These are phyloP conservation scores for Boechera retrofracta DNA, from an alignment of 345 rosid genomes.

Conservation along the genomic window DNA sequence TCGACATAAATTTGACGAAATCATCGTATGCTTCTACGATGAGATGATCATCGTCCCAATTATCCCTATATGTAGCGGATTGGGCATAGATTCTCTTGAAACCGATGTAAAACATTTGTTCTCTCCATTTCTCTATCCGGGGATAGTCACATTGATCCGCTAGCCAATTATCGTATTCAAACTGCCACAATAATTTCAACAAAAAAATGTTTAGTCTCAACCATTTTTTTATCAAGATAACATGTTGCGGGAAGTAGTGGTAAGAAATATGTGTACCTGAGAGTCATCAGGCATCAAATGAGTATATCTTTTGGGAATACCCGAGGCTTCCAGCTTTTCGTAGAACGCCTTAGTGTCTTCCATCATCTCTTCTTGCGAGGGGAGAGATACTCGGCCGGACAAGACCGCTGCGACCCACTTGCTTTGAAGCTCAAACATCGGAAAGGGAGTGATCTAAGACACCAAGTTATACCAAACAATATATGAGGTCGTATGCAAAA, in stretches of 20 bases:
- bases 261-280: constrained; percentile 18
- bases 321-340: constrained; percentile 58
- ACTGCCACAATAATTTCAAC: constrained; percentile 42
- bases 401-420: constrained; percentile 48
- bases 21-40: constrained; percentile 58
- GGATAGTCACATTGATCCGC: constrained; percentile 49
- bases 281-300: constrained; percentile 56
- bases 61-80: constrained; percentile 62
- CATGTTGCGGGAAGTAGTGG: background rate
- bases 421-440: constrained; percentile 50
- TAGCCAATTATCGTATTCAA: constrained; percentile 68
- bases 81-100: constrained; percentile 33
- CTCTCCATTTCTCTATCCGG: constrained; percentile 66
- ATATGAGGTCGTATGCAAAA: background rate
- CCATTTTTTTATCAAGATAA: background rate
- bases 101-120: constrained; percentile 47
- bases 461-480: constrained; percentile 14
- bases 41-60: constrained; percentile 68
- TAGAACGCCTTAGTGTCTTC: constrained; percentile 62
- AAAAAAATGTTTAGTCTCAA: background rate
- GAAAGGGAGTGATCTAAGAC: constrained; percentile 45
- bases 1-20: constrained; percentile 46
- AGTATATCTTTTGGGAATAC: constrained; percentile 68
- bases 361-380: constrained; percentile 45
- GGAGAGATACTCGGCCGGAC: constrained; percentile 39